phyloP scores from a whole-genome alignment of 2,329 filamentous ascomycete species.

The Fusarium piperis region DNA sequence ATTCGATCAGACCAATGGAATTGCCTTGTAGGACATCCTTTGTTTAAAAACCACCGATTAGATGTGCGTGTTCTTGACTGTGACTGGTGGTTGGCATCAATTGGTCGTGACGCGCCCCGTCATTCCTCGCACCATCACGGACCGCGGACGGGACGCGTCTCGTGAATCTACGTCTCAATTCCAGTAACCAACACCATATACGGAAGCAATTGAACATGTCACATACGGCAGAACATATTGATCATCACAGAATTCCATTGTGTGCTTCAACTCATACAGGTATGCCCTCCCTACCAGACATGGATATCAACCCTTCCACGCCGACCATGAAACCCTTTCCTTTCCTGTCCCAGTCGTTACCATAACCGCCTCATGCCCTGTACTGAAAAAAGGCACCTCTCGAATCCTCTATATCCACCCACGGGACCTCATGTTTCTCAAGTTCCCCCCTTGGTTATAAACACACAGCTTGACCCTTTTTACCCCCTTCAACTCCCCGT shows the following conservation, averaged over 20 bases:
- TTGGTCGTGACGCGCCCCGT: neutral
- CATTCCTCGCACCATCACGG: neutral
- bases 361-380: neutral
- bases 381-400: neutral
- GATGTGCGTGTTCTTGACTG: neutral
- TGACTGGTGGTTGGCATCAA: neutral
- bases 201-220: neutral
- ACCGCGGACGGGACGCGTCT: neutral
- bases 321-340: neutral
- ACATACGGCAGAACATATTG: neutral
- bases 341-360: neutral
- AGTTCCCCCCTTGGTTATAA: neutral
- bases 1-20: neutral
- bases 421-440: neutral
- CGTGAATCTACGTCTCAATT: neutral
- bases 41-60: no score
- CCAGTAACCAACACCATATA: neutral
- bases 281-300: neutral
- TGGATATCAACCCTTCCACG: neutral
- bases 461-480: neutral
- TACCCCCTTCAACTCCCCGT: conserved; percentile 32
- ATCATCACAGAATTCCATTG: neutral
- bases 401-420: conserved; percentile 4
- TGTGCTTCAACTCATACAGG: conserved; percentile 1
- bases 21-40: neutral